Evolutionary conservation across 176 grass and related monocot species (phyloP), one percentile per base, ranked within the genome.

Genomic region (Avena atlantica): DNA sequence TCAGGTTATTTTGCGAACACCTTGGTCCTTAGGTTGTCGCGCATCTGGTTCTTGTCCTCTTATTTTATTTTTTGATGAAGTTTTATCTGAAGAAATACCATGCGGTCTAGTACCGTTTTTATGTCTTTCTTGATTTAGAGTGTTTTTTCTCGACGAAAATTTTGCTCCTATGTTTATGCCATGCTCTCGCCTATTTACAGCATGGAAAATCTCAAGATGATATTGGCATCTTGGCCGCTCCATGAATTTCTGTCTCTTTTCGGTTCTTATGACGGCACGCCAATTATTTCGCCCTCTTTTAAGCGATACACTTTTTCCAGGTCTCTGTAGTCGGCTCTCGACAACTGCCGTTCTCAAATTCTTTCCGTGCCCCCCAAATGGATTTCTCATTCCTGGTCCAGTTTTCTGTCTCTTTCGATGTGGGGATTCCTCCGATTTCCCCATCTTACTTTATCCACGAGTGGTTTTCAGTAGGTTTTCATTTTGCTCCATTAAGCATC

Each of bases 1-100:
- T 91, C 86, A 81, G 81, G 81, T 77, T 70, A 15, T 63, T 58
- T 34, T 16, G 27, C 27, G 64, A 67, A 27, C 16, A 16, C 25
- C 64, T 16, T 88, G 81, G 86, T 85, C 86, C 89, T 91, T 81
- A 81, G 67, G 81, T 70, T 70, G 7, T 45, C 36, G 25, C 21
- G 27, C 49, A 61, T 85, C 68, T 76, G 50, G 63, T 72, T 68
- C 66, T 79, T 75, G 74, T 86, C 87, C 24, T 79, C 69, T 78
- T 85, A 6, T 49, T 87, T 71, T 71, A 15, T 47, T 36, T 42
- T 12, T 1, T 4, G 29, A 31, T 15, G 9, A 19, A 40, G 12
- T 4, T 52, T 57, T 81, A 51, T 76, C 73, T 62, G 57, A 87
- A 67, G 23, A 9, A 19, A 47, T 13, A 42, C 65, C 69, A 34